Evolutionary conservation across 208 protist genomes (phyloP).

Genomic region (Acanthamoeba lenticulata): DNA sequence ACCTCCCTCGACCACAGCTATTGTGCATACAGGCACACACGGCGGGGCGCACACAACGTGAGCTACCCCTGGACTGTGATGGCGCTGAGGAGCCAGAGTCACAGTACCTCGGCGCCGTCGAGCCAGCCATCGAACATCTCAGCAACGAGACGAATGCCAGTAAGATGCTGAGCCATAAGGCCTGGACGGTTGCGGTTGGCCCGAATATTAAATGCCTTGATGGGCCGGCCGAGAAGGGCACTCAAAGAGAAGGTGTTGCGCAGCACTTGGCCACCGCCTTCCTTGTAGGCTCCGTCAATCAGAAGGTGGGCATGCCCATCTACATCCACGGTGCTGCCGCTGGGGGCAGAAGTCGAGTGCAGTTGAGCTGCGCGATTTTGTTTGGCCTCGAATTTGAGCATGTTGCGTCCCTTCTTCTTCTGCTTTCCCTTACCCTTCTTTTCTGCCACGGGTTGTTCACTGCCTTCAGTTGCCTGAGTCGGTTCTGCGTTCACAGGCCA

Average conservation of each 20-base stretch:
- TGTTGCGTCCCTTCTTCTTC: constrained; percentile 31
- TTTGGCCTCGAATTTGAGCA: constrained; percentile 30
- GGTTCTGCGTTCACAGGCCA: no score
- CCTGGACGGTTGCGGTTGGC: constrained; percentile 73
- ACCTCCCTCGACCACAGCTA: constrained; percentile 61
- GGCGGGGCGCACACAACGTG: no score
- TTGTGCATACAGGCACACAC: no score
- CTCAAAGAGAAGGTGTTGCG: constrained; percentile 71
- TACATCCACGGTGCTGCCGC: not conserved
- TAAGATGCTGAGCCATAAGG: constrained; percentile 75
- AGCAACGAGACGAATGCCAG: constrained; percentile 75
- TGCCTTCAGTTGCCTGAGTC: not conserved
- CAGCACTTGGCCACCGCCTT: constrained; percentile 82
- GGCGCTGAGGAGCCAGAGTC: no score
- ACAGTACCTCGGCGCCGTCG: not conserved
- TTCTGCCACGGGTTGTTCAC: not conserved
- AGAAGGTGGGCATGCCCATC: not conserved
- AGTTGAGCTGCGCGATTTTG: not conserved
- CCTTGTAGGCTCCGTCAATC: constrained; percentile 46
- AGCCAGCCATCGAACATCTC: constrained; percentile 68
- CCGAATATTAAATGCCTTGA: constrained; percentile 76
- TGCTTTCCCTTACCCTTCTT: not conserved
- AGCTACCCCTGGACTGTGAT: no score
- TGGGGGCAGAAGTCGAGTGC: not conserved
- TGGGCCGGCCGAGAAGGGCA: constrained; percentile 58